These are phyloP conservation scores for Barnettozyma salicaria DNA, from an alignment of 805 yeast species.

Conservation along the genomic window DNA sequence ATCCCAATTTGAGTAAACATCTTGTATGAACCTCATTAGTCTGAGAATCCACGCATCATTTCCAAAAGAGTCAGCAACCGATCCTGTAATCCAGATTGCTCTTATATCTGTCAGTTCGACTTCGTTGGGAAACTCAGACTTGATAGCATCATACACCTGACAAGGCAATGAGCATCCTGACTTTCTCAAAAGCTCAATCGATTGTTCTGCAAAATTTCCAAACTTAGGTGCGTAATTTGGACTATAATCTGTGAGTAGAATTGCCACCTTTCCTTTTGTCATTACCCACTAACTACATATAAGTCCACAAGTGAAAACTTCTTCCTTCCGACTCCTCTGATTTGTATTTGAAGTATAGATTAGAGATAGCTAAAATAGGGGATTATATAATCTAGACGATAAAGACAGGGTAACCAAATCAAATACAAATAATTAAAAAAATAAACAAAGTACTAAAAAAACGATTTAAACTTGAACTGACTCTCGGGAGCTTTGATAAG, in stretches of 20 bases:
- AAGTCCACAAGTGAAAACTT: no score
- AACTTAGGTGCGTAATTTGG: conserved; percentile 26
- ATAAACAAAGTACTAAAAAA: no score
- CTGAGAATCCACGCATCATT: conserved; percentile 37
- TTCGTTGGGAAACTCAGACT: conserved; percentile 19
- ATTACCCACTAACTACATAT: no score
- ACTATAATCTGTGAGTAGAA: conserved; percentile 22
- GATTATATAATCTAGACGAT: not conserved
- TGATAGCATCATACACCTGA: conserved; percentile 35
- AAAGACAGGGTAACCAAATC: not conserved
- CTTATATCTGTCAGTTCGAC: conserved; percentile 28
- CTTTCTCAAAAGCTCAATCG: conserved; percentile 28
- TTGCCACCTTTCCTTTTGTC: conserved; percentile 15
- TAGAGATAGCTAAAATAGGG: no score
- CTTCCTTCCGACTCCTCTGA: no score
- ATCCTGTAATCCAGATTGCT: conserved; percentile 49
- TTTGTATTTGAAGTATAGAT: no score
- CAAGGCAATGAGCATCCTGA: conserved; percentile 23
- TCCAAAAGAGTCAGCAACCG: conserved; percentile 41
- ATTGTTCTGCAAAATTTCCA: conserved; percentile 52
- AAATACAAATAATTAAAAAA: not conserved
- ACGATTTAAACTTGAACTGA: no score
- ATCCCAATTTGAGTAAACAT: conserved; percentile 1
- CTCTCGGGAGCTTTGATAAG: not conserved
- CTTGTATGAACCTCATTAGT: conserved; percentile 32